Evolutionary conservation across 768 basidiomycete genomes (phyloP), one percentile per base, ranked within the genome.

Genomic region (Calocybe indica): DNA sequence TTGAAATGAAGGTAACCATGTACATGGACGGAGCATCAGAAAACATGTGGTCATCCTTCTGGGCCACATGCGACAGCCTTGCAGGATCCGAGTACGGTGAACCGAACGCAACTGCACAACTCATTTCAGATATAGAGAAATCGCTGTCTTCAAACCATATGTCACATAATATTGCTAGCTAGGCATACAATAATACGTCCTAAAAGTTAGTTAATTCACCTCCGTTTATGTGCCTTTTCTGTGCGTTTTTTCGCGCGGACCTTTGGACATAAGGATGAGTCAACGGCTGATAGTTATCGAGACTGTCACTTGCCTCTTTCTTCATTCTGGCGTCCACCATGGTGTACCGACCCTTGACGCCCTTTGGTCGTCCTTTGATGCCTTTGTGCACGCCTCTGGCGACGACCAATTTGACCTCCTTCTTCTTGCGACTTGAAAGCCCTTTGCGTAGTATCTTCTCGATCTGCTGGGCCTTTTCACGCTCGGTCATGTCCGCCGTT

Each of bases 311-410:
- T 37, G 88, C 89, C 79, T 92, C 90, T 78, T 94, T 96, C 66
- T 78, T 89, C 87, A 93, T 92, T 55, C 94, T 74, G 4, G 91
- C 70, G 66, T 96, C 94, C 1, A 95, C 92, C 91, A 96, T 96
- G 35, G 83, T 72, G 66, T 96, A 98, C 41, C 88, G 79, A 31
- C 95, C 96, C 69, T 96, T 97, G 50, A 97, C 85, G 52, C 96
- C 96, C 63, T 87, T 95, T 28, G 96, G 95, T 44, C 96, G 69
- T 11, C 95, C 96, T 69, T 92, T 88, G 49, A 95, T 61, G 40
- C 92, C 96, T 57, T 80, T 91, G 63, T 94, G 87, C 5, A 78
- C 74, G 40, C 95, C 96, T 61, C 87, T 91, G 2, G 95, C 95
- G 7, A 98, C 95, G 15, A 99, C 82, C 7, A 96, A 65, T 65